These are phyloP conservation scores for Saturnispora mendoncae DNA, from an alignment of 805 yeast genomes.

Conservation along the genomic window DNA sequence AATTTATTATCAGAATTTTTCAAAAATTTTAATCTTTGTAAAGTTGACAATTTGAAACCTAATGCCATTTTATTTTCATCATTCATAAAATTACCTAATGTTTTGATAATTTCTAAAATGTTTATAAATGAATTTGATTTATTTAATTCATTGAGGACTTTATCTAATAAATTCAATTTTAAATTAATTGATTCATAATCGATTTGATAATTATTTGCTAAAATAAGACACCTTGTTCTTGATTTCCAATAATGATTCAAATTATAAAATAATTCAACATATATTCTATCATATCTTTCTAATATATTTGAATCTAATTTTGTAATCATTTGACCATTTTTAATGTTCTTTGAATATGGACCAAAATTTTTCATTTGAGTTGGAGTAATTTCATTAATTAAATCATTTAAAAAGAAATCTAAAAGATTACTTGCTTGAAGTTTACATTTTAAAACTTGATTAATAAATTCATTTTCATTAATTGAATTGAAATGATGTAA, in stretches of 20 bases:
- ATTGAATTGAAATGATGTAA: constrained; percentile 51
- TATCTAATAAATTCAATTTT: constrained; percentile 51
- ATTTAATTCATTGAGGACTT: constrained; percentile 45
- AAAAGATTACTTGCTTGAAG: constrained; percentile 47
- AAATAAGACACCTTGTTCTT: constrained; percentile 53
- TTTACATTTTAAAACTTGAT: constrained; percentile 53
- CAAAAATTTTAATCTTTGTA: constrained; percentile 61
- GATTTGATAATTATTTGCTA: constrained; percentile 48
- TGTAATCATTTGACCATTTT: constrained; percentile 30
- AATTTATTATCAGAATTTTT: constrained; percentile 61
- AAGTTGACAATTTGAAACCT: constrained; percentile 63
- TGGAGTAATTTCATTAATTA: constrained; percentile 49
- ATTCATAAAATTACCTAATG: constrained; percentile 75
- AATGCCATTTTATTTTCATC: constrained; percentile 56
- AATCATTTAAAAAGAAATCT: constrained; percentile 65
- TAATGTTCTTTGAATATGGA: constrained; percentile 52
- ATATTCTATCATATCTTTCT: constrained; percentile 63
- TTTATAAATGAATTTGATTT: constrained; percentile 46
- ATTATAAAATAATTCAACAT: constrained; percentile 58
- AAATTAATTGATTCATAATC: constrained; percentile 55
- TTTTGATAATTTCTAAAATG: constrained; percentile 56
- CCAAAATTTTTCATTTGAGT: constrained; percentile 46
- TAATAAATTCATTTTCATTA: constrained; percentile 46
- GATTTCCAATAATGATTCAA: constrained; percentile 65
- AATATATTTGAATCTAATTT: constrained; percentile 48